Evolutionary conservation across 176 grass and related monocot species (phyloP).

Genomic region (Typha latifolia): DNA sequence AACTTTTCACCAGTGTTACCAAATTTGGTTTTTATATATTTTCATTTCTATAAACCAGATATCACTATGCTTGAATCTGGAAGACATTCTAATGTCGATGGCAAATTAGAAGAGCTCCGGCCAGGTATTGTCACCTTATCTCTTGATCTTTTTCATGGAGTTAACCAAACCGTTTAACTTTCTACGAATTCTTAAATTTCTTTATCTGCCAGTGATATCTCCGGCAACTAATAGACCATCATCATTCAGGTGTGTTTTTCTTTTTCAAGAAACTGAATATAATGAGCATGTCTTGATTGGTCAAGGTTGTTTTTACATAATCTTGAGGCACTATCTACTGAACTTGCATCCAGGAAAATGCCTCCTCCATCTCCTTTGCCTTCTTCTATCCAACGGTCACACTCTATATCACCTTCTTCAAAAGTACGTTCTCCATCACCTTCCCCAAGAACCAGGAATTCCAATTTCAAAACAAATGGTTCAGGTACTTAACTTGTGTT

Average conservation of each 20-base stretch:
- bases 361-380: conserved; percentile 30
- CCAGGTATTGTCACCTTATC: conserved; percentile 33
- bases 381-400: conserved; percentile 27
- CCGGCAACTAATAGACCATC: conserved; percentile 30
- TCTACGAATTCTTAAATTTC: conserved; percentile 6
- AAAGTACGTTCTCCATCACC: conserved; percentile 38
- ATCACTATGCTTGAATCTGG: conserved; percentile 41
- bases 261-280: neutral
- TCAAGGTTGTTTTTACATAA: conserved; percentile 3
- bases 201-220: conserved; percentile 33
- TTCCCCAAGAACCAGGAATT: conserved; percentile 25
- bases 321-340: neutral
- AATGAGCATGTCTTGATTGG: conserved; percentile 7
- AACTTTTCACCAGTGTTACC: neutral
- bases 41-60: conserved; percentile 25
- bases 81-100: conserved; percentile 41
- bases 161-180: neutral
- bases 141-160: neutral
- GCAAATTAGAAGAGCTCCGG: conserved; percentile 42
- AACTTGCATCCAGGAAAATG: conserved; percentile 26
- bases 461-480: conserved; percentile 28
- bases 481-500: neutral
- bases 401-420: conserved; percentile 56
- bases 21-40: neutral
- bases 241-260: conserved; percentile 49